Conservation (phyloP, 768 basidiomycete genomes). For the Coprinopsis marcescibilis region DNA sequence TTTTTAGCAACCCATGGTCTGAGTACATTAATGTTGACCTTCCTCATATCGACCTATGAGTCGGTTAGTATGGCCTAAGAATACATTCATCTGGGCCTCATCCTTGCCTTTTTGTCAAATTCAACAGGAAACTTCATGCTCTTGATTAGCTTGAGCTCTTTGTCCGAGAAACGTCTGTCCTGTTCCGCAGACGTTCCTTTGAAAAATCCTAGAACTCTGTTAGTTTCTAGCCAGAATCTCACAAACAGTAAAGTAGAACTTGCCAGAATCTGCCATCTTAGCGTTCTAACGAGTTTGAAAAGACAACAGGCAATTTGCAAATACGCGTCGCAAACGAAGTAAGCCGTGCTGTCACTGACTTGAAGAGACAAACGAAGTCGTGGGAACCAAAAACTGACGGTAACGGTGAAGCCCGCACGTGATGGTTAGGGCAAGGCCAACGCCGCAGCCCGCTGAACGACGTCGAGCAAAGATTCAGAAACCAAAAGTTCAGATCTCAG, state of each 20-base stretch:
- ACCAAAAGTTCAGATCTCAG: not conserved
- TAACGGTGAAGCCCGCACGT: not conserved
- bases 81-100: not conserved
- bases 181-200: conserved; percentile 89
- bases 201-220: conserved; percentile 58
- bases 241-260: conserved; percentile 1
- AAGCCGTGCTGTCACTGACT: not conserved
- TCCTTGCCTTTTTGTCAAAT: conserved; percentile 79
- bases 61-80: not conserved
- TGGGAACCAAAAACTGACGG: not conserved
- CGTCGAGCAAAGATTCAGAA: not conserved
- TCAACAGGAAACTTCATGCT: conserved; percentile 85
- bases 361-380: not conserved
- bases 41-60: conserved; percentile 83
- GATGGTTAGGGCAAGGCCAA: not conserved
- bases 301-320: not conserved
- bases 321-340: not conserved
- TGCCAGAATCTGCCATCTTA: conserved; percentile 15
- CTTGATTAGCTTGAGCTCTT: conserved; percentile 86
- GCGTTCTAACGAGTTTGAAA: not conserved
- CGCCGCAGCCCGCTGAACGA: not conserved
- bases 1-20: conserved; percentile 95
- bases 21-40: conserved; percentile 90
- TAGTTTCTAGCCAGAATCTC: no score
- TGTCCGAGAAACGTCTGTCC: conserved; percentile 91